phyloP scores from a whole-genome alignment of 1,139 yeast species.

The Kurtzmaniella natalensis region DNA sequence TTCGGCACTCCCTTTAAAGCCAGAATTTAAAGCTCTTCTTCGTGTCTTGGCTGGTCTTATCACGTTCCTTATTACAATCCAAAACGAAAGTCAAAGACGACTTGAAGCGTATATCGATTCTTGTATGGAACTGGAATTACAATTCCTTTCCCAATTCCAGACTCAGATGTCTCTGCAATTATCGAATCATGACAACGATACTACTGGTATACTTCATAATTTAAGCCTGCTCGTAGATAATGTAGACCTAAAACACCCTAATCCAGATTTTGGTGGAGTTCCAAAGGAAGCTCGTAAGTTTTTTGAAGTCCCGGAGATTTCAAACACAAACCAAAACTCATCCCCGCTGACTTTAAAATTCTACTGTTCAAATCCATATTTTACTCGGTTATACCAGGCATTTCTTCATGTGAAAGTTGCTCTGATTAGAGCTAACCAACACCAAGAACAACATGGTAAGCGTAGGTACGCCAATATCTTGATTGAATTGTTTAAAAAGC shows the following conservation, averaged over 20 bases:
- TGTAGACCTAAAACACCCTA: no score
- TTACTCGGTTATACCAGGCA: conserved; percentile 17
- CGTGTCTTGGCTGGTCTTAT: not conserved
- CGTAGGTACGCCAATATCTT: conserved; percentile 16
- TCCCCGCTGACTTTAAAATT: not conserved
- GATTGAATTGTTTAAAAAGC: conserved; percentile 22
- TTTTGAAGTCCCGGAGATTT: not conserved
- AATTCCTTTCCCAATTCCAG: not conserved
- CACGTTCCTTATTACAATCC: conserved; percentile 14
- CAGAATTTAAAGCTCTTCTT: not conserved
- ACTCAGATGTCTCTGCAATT: not conserved
- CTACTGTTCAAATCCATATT: not conserved
- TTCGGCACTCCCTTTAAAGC: no score
- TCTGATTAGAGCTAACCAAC: not conserved
- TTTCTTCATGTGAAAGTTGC: conserved; percentile 19
- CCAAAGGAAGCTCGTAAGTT: not conserved
- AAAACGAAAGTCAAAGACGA: conserved; percentile 18
- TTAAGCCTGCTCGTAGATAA: not conserved
- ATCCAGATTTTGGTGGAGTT: not conserved
- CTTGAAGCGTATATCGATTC: conserved; percentile 17
- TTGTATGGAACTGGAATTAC: conserved; percentile 12
- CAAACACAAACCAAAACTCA: not conserved
- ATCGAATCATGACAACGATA: not conserved
- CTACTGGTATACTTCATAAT: not conserved
- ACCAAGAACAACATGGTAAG: not conserved